Percentiles rank a stretch among this genome's conserved stretches.
Conservation (phyloP, 345 rosid genomes). For the Syzygium aqueum region DNA sequence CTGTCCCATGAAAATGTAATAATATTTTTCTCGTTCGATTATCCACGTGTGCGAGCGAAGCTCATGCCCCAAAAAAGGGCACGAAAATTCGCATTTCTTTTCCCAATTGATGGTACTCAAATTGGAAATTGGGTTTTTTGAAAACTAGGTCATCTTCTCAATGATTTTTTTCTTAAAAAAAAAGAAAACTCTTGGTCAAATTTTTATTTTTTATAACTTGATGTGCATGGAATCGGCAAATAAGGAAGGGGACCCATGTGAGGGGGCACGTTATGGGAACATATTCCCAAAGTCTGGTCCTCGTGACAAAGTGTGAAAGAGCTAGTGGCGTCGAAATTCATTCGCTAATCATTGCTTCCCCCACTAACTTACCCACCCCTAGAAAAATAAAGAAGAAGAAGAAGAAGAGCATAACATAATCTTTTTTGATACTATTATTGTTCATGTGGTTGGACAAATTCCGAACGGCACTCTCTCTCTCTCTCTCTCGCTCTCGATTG, state of each 20-base stretch:
- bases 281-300: conserved; percentile 27
- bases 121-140: neutral
- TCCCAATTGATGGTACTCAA: neutral
- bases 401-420: neutral
- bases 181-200: too few relatives aligned
- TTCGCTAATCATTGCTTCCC: conserved; percentile 53
- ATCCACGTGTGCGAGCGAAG: neutral
- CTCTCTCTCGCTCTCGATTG: conserved; percentile 1
- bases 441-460: neutral
- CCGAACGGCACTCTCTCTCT: conserved; percentile 7
- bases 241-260: conserved; percentile 21
- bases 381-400: neutral
- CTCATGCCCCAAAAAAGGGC: neutral
- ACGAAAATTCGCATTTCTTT: neutral
- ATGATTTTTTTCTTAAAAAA: too few relatives aligned
- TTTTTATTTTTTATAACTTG: neutral
- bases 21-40: neutral
- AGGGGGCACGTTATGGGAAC: conserved; percentile 38
- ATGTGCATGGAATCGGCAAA: neutral
- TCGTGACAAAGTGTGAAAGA: conserved; percentile 21
- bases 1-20: neutral
- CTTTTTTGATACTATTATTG: neutral
- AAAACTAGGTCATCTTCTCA: neutral
- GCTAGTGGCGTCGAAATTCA: conserved; percentile 18
- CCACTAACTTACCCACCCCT: conserved; percentile 23